Evolutionary conservation across 257 asterid species (phyloP), one percentile per base, ranked within the genome.

Genomic region (Catharanthus roseus): DNA sequence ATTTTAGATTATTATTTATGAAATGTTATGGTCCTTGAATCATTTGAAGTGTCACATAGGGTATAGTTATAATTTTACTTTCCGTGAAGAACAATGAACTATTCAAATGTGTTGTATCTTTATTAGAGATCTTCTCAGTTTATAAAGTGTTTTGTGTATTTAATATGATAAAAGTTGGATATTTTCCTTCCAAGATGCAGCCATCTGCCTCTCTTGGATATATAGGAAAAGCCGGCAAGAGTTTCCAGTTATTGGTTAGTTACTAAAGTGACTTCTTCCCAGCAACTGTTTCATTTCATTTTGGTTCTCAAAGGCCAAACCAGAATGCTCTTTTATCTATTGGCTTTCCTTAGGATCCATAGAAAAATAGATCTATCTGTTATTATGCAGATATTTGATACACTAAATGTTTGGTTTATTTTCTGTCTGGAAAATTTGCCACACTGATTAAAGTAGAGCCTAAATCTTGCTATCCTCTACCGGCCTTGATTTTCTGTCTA

Each of bases 291-390:
- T 31, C 13, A 21, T 11, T 18, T 29, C 65, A 12, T 13, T 28
- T 29, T 57, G 13, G 65, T 60, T 54, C 65, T n/a, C n/a, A n/a
- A n/a, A n/a, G n/a, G n/a, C n/a, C n/a, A 58, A 58, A 58, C 4
- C 16, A 29, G 7, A 28, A 26, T 26, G 38, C 15, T 9, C 13
- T 58, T 13, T 6, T 47, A 47, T 47, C 53, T 45, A 19, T 45
- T 11, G 10, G 38, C 38, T 58, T 58, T 16, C 23, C 23, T 13
- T 29, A 6, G 65, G 41, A 10, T 15, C 38, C 10, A 10, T 7
- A 58, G n/a, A 58, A 58, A 58, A 19, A 31, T 6, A 9, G 64
- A 57, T 21, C 64, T 57, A 10, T 29, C 4, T 11, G 12, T 28
- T 29, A 21, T 57, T 29, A 5, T 57, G 13, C 23, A 31, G 42